Conservation (phyloP, 2,329 filamentous ascomycete species). For the Penicillium sp. region DNA sequence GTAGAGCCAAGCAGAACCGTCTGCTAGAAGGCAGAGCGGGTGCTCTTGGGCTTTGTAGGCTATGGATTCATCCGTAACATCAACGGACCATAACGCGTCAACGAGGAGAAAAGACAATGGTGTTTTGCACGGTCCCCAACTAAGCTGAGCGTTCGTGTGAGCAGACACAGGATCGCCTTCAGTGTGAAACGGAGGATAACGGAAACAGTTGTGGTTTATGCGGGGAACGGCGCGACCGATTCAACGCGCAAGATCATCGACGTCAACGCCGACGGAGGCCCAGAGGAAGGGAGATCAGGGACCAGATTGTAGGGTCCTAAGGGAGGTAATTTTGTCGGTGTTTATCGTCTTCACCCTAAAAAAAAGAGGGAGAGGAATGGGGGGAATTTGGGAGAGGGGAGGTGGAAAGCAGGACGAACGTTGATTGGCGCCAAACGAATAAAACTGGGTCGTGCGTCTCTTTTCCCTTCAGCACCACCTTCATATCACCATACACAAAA, state of each 20-base stretch:
- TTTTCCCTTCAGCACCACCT: constrained; percentile 3
- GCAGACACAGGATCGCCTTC: not conserved
- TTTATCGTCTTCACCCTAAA: not conserved
- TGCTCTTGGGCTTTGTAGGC: constrained; percentile 37
- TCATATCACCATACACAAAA: not conserved
- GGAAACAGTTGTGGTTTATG: constrained; percentile 21
- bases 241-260: constrained; percentile 25
- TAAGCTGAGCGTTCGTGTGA: constrained; percentile 1
- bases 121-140: not conserved
- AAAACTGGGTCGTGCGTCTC: constrained; percentile 13
- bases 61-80: constrained; percentile 44
- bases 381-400: constrained; percentile 8
- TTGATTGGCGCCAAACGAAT: constrained; percentile 24
- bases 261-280: constrained; percentile 16
- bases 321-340: not conserved
- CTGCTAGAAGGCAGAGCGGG: constrained; percentile 47
- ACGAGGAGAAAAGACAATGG: not conserved
- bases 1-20: constrained; percentile 38
- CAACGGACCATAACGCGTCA: constrained; percentile 40
- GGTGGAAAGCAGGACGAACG: constrained; percentile 12
- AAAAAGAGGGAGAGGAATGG: constrained; percentile 9
- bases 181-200: constrained; percentile 19
- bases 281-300: constrained; percentile 1
- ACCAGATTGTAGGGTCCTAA: constrained; percentile 1
- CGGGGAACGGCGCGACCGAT: constrained; percentile 27